Base-by-base conservation (phyloP, 1,139 yeast species). In the Hemisphaericaspora lyxosophila region DNA sequence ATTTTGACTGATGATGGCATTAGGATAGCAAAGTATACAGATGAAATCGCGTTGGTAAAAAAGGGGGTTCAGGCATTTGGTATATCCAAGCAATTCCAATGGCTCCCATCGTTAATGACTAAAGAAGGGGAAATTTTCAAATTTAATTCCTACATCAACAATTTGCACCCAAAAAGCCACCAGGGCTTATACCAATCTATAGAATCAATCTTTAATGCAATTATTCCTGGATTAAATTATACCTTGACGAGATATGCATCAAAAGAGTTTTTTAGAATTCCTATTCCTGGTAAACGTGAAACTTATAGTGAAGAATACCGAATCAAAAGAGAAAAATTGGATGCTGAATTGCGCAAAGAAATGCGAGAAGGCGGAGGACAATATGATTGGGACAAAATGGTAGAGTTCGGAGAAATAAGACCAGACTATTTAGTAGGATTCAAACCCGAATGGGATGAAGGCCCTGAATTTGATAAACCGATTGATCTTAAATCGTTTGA, bases 101-200 rank as follows among this genome's bases (percentile, higher is more conserved):
- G 70, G 70, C 36, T 64, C 4, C 70, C 70, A 1, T 48, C 64
- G 7, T 31, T 54, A 24, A 38, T 61, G 31, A 38, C 37, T 6
- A 33, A 36, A 5, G 28, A 36, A 7, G 55, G 49, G 26, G 32
- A 43, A 9, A 29, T 38, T 31, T 59, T 43, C 34, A 45, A 47
- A 18, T 53, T 65, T 31, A 37, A 36, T 4, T 64, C 73, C 2
- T 69, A 67, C 42, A 68, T 69, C 45, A 69, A 69, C 47, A 69
- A 70, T 43, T 55, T 69, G 42, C 66, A 69, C 39, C 73, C 73
- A 19, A 41, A 39, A 2, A 41, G 50, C 28, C 47, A 49, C 44
- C 32, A 48, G 13, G 47, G 43, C 0, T 46, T 69, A 18, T 69
- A 70, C 42, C 29, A 32, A 2, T 40, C 54, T 2, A 64, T 70